phyloP scores from a whole-genome alignment of 306 rosid genomes.

The Arachis stenosperma region DNA sequence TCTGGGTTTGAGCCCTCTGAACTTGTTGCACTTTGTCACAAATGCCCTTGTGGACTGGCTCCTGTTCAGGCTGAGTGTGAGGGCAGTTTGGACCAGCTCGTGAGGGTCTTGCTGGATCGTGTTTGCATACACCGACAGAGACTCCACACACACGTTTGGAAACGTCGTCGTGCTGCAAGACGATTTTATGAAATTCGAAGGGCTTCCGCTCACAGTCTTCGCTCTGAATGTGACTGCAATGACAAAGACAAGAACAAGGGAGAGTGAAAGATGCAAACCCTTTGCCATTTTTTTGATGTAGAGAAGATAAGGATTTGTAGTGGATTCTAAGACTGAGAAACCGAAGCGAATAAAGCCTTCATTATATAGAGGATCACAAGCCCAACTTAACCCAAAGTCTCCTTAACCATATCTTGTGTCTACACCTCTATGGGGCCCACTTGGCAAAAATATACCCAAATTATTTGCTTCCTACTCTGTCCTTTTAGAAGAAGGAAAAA shows the following conservation, averaged over 20 bases:
- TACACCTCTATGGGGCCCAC: slow-evolving; percentile 13
- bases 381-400: not conserved
- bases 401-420: slow-evolving; percentile 10
- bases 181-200: slow-evolving; percentile 44
- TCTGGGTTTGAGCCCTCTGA: slow-evolving; percentile 35
- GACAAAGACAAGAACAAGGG: not conserved
- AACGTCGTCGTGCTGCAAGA: slow-evolving; percentile 46
- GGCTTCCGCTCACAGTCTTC: not conserved
- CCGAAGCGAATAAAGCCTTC: not conserved
- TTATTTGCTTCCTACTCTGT: not conserved
- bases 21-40: slow-evolving; percentile 38
- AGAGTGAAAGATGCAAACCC: not conserved
- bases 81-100: slow-evolving; percentile 46
- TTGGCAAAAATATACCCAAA: not conserved
- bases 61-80: slow-evolving; percentile 41
- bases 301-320: not conserved
- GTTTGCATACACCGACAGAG: slow-evolving; percentile 43
- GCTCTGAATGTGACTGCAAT: not conserved
- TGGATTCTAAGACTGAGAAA: slow-evolving; percentile 2
- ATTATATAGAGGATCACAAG: slow-evolving; percentile 18
- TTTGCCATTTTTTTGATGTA: slow-evolving; percentile 25
- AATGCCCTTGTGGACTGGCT: slow-evolving; percentile 37
- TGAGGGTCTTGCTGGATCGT: slow-evolving; percentile 49
- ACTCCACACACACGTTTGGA: slow-evolving; percentile 42
- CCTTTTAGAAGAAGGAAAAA: no score